Evolutionary conservation across 106 monocot genomes (phyloP).

Genomic region (Dendrobium nobile): DNA sequence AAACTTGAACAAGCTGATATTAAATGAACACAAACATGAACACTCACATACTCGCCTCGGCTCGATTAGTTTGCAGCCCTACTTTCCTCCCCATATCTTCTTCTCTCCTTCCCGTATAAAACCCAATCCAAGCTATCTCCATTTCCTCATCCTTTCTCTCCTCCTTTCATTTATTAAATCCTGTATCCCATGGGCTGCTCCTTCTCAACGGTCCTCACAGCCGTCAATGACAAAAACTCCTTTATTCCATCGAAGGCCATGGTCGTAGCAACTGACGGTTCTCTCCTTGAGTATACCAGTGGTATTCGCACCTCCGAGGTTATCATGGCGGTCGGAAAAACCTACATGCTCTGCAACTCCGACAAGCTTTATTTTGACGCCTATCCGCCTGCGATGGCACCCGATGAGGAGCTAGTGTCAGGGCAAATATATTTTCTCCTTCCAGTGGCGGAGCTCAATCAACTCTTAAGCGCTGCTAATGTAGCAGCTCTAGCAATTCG

Average conservation of each 20-base stretch:
- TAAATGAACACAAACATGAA: too few relatives aligned
- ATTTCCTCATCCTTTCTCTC: neutral
- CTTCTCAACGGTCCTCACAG: neutral
- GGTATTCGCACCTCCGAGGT: neutral
- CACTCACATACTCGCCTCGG: too few relatives aligned
- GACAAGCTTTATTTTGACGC: slow-evolving; percentile 5
- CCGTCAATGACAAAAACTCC: neutral
- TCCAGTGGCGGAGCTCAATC: neutral
- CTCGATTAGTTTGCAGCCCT: too few relatives aligned
- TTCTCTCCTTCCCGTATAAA: too few relatives aligned
- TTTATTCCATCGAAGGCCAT: neutral
- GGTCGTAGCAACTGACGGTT: neutral
- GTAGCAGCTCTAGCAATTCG: slow-evolving; percentile 7
- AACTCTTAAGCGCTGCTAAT: neutral
- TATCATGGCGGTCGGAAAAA: neutral
- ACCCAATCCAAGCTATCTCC: too few relatives aligned
- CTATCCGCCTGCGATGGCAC: neutral
- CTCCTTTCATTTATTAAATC: too few relatives aligned
- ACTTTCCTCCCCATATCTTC: too few relatives aligned
- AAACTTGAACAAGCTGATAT: too few relatives aligned
- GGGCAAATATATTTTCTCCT: slow-evolving; percentile 22
- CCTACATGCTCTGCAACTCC: neutral
- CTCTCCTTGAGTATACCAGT: neutral
- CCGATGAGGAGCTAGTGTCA: neutral
- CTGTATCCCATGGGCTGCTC: neutral